A percentile compares a stretch with the other conserved stretches of the same genome.
These are phyloP conservation scores for Protomyces arabidopsidicola DNA, from an alignment of 1,139 yeast species.

Conservation along the genomic window DNA sequence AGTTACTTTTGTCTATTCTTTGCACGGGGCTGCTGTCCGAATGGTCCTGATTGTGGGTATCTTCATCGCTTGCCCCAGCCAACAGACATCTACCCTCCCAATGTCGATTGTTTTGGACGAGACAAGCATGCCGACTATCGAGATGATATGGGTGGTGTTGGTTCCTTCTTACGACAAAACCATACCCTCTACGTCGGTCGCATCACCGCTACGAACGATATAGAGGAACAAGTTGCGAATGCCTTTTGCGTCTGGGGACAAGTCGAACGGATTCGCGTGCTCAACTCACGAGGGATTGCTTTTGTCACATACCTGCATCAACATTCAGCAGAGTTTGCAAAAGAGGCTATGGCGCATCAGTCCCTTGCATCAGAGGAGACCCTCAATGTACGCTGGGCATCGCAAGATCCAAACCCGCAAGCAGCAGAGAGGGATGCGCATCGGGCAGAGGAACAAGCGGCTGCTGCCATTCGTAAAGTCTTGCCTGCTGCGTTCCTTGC, in stretches of 20 bases:
- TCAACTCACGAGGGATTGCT: slow-evolving; percentile 64
- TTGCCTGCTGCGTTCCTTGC: slow-evolving; percentile 36
- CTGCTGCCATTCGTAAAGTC: slow-evolving; percentile 41
- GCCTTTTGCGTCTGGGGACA: slow-evolving; percentile 74
- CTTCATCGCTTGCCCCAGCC: slow-evolving; percentile 69
- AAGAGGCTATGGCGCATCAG: slow-evolving; percentile 87
- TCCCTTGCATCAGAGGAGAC: slow-evolving; percentile 62
- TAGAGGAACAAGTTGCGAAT: slow-evolving; percentile 47
- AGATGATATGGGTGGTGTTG: slow-evolving; percentile 94
- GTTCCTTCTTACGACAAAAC: slow-evolving; percentile 67
- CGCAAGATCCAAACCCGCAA: slow-evolving; percentile 75
- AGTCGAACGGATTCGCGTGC: slow-evolving; percentile 59
- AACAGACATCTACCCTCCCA: slow-evolving; percentile 50
- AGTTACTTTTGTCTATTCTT: slow-evolving; percentile 70
- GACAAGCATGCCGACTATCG: slow-evolving; percentile 76
- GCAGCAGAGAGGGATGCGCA: slow-evolving; percentile 52
- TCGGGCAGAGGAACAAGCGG: slow-evolving; percentile 43
- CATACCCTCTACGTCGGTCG: slow-evolving; percentile 77
- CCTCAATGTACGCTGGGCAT: slow-evolving; percentile 79
- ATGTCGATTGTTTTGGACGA: slow-evolving; percentile 89
- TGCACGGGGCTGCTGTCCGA: slow-evolving; percentile 74
- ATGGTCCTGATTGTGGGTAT: slow-evolving; percentile 57
- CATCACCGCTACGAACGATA: slow-evolving; percentile 44
- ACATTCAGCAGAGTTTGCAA: slow-evolving; percentile 82
- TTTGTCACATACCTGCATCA: slow-evolving; percentile 70